Evolutionary conservation across 2,329 filamentous ascomycete species (phyloP).

Genomic region (Fusarium miscanthi): DNA sequence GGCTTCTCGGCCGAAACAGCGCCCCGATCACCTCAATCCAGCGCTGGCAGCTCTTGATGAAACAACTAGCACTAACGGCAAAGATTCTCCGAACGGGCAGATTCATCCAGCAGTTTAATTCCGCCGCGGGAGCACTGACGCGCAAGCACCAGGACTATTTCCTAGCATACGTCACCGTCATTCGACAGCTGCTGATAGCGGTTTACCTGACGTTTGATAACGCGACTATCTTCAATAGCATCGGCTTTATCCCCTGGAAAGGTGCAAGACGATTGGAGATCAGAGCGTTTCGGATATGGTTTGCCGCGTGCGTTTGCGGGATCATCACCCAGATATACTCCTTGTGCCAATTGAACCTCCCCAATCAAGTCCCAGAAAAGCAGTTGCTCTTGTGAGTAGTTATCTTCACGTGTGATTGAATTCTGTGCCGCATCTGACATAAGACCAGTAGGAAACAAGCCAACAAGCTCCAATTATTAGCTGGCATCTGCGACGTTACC

Average conservation of each 20-base stretch:
- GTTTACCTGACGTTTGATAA: conserved; percentile 20
- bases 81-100: conserved; percentile 11
- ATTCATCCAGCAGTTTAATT: conserved; percentile 4
- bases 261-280: conserved; percentile 8
- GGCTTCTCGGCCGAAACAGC: conserved; percentile 6
- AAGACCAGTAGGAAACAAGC: conserved; percentile 7
- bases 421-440: conserved; percentile 8
- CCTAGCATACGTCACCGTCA: conserved; percentile 4
- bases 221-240: conserved; percentile 22
- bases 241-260: conserved; percentile 25
- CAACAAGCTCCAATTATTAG: conserved; percentile 5
- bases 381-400: conserved; percentile 12
- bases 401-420: background rate
- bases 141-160: conserved; percentile 13
- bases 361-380: background rate
- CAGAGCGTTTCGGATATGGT: conserved; percentile 20
- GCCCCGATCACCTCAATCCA: background rate
- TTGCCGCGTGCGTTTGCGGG: conserved; percentile 2
- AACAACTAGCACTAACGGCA: conserved; percentile 8
- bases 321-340: conserved; percentile 14
- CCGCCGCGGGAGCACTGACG: background rate
- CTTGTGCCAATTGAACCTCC: conserved; percentile 6
- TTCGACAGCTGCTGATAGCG: conserved; percentile 17
- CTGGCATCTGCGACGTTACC: conserved; percentile 7
- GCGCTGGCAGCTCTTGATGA: conserved; percentile 6